Base-by-base conservation (phyloP, 2,329 filamentous ascomycete species). In the Cladophialophora exuberans region DNA sequence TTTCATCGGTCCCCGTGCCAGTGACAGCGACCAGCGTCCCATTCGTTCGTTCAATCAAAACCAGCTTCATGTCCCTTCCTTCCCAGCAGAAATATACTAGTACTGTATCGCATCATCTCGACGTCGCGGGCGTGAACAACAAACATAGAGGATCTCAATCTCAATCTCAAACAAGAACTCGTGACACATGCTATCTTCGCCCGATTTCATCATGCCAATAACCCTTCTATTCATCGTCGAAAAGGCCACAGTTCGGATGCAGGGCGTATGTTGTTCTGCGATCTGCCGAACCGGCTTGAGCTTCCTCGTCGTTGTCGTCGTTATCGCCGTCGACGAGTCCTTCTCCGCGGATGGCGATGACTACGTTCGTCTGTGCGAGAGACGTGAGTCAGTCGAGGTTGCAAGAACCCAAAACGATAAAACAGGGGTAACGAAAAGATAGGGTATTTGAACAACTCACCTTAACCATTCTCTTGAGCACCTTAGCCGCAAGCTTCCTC, bases 381-480 rank as follows among this genome's bases (percentile, higher is more conserved):
- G 31, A 33, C 18, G 22, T 22, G 20, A 15, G 33, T 13, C 30
- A 39, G 22, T 35, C 20, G 35, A 30, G 25, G 25, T 35, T 23
- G 15, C 23, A 15, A 17, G 25, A 25, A 3, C 52, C 23, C 10
- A 2, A 57, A n/a, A 50, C 54, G 11, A 33, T 54, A 35, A n/a
- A n/a, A n/a, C n/a, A n/a, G n/a, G n/a, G 15, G 3, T 39, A 23
- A 15, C 4, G 38, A 33, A 26, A 26, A 60, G 17, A 52, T 41
- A 60, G n/a, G 3, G 30, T 15, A 28, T 7, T 17, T 17, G 6
- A 6, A 4, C 4, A 15, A 46, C 83, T 68, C 78, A 94, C 91
- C 86, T 94, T 97, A 68, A 97, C 88, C 87, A 97, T 95, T 73
- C 90, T 87, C 81, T 89, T 96, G 64, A 99, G 75, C 49, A 99